phyloP scores from a whole-genome alignment of 2,329 filamentous ascomycete species.

The Phialophora verrucosa region DNA sequence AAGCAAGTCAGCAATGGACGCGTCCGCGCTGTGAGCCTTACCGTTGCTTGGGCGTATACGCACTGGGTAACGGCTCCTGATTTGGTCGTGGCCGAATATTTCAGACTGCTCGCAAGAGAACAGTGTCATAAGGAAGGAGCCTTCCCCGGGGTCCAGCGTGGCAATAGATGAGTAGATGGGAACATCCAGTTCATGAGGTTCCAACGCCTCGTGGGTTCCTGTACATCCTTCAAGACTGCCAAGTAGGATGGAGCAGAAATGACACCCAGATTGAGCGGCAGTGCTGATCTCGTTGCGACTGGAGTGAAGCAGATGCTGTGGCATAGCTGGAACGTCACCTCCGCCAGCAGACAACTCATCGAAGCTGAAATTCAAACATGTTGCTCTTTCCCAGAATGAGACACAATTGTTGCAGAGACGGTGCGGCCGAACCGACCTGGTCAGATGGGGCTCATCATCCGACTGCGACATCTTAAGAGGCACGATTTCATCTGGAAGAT shows the following conservation, averaged over 20 bases:
- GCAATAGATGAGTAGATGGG: background rate
- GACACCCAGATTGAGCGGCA: background rate
- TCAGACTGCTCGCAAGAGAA: conserved; percentile 2
- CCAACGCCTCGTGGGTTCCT: background rate
- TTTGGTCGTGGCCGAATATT: background rate
- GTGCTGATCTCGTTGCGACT: background rate
- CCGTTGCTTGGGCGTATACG: background rate
- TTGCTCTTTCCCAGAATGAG: conserved; percentile 2
- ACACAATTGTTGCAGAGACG: conserved; percentile 1
- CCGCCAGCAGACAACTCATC: background rate
- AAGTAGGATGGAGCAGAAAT: conserved; percentile 5
- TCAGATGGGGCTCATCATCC: background rate
- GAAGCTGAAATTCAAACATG: conserved; percentile 6
- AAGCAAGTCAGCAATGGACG: conserved; percentile 1
- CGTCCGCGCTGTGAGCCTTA: background rate
- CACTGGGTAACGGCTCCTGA: background rate
- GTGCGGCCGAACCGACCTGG: background rate
- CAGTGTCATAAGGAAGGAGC: background rate
- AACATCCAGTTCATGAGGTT: background rate
- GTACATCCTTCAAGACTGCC: conserved; percentile 5
- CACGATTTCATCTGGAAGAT: background rate
- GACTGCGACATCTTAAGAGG: background rate
- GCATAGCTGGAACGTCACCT: background rate
- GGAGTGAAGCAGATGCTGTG: conserved; percentile 2
- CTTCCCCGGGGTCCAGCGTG: background rate